These are phyloP conservation scores for Cyclotella atomus DNA, from an alignment of 108 stramenopile species.

Conservation along the genomic window DNA sequence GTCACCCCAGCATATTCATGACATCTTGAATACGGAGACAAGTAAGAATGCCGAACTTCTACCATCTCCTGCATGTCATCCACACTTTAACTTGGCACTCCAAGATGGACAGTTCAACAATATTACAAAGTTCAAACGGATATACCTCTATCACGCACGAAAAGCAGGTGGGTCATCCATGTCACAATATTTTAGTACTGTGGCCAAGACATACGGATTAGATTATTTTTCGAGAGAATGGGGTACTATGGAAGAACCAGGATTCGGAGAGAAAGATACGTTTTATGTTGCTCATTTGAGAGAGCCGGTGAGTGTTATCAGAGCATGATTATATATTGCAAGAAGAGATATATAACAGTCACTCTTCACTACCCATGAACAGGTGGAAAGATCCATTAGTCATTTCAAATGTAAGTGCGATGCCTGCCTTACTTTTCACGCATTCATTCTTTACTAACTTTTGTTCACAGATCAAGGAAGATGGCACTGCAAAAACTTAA, in stretches of 20 bases:
- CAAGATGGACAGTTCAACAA: conserved; percentile 27
- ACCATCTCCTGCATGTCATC: conserved; percentile 39
- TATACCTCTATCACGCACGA: conserved; percentile 50
- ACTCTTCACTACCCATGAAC: not conserved
- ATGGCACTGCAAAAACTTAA: conserved; percentile 40
- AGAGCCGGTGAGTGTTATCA: conserved; percentile 41
- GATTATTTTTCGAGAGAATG: conserved; percentile 23
- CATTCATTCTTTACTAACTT: too few species aligned
- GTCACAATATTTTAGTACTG: conserved; percentile 33
- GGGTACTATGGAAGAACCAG: conserved; percentile 31
- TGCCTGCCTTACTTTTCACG: too few species aligned
- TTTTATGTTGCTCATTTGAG: conserved; percentile 49
- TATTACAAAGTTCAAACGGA: conserved; percentile 32
- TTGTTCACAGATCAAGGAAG: conserved; percentile 51
- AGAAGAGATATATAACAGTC: not conserved
- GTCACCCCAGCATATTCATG: not conserved
- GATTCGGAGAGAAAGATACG: conserved; percentile 30
- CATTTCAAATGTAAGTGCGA: conserved; percentile 37
- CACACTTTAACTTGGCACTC: conserved; percentile 36
- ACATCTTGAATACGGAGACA: not conserved
- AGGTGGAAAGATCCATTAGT: conserved; percentile 27
- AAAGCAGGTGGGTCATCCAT: conserved; percentile 42
- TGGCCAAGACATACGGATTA: conserved; percentile 30
- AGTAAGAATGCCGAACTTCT: not conserved
- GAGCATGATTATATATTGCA: too few species aligned